These are phyloP conservation scores for Veloboletus limbatus DNA, from an alignment of 1,284 basidiomycete genomes.

Conservation along the genomic window DNA sequence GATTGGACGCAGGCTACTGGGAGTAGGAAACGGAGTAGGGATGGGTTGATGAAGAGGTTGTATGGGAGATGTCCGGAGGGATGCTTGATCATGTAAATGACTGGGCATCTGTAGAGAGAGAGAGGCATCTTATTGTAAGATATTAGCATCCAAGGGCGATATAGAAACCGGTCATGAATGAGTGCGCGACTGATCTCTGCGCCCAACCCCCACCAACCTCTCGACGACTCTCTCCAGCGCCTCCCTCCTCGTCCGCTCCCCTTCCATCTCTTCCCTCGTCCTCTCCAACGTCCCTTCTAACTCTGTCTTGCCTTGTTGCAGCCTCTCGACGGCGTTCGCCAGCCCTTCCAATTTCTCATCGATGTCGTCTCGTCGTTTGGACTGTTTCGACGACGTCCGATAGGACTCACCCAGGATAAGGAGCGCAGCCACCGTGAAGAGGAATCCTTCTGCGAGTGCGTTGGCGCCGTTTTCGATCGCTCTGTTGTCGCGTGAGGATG, in stretches of 20 bases:
- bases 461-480: constrained; percentile 90
- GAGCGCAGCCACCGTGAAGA: constrained; percentile 75
- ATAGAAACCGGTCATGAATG: constrained; percentile 8
- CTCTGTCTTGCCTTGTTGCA: constrained; percentile 35
- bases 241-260: constrained; percentile 43
- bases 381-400: constrained; percentile 70
- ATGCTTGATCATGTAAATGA: constrained; percentile 27
- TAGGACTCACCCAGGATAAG: constrained; percentile 80
- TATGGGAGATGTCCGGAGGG: constrained; percentile 13
- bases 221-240: constrained; percentile 65
- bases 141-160: no score
- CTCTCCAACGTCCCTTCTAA: constrained; percentile 44
- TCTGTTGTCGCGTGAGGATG: no score
- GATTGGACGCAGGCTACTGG: constrained; percentile 26
- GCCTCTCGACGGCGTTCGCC: constrained; percentile 42
- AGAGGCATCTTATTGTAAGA: constrained; percentile 11
- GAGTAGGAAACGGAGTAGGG: neutral
- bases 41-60: constrained; percentile 11
- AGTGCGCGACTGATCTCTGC: constrained; percentile 3
- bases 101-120: no score
- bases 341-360: constrained; percentile 71
- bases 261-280: constrained; percentile 27
- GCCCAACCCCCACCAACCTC: constrained; percentile 69
- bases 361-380: constrained; percentile 71
- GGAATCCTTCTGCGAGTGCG: constrained; percentile 81